Base-by-base conservation (phyloP, 2,329 filamentous ascomycete genomes). In the Nothophaeocryptopus gaeumannii region DNA sequence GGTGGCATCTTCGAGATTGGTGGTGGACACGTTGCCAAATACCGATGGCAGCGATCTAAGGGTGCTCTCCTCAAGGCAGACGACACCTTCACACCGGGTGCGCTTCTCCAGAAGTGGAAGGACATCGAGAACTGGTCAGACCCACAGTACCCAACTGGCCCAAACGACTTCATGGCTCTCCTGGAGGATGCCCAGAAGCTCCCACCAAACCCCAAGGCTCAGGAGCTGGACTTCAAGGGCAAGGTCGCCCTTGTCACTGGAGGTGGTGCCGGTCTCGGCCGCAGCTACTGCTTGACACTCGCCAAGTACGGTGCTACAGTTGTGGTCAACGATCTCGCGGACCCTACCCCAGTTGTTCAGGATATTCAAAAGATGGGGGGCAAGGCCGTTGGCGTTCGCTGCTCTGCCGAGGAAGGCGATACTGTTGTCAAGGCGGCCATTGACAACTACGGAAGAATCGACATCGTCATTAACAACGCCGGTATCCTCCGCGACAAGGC, bases 401-500 rank as follows among this genome's bases (percentile, higher is more conserved):
- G 89, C 50, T 95, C 88, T 41, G 91, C 91, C 53, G 89, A 96
- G 70, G 89, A 99, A 54, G 93, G 93, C 39, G 91, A 96, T 47
- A 80, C 80, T 34, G 89, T 97, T 39, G 85, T 99, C 63, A 95
- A 96, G 80, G 85, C 82, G 50, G 92, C 92, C 48, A 95, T 99
- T 64, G 92, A 97, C 67, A 84, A 86, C 35, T 97, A 88, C 69
- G 93, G 93, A 63, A 88, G 93, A 63, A 81, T 99, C 63, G 93
- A 99, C 68, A 91, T 99, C 73, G 47, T 99, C 58, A 81, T 99
- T 77, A 99, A 99, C 83, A 99, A 99, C 67, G 93, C 93, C 45
- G 93, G 93, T 66, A 99, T 99, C 63, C 83, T 99, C 46, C 85
- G 93, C 41, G 93, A 99, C 78, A 97, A 96, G 83, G 91, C 93